Base-by-base conservation (phyloP, 1,284 basidiomycete genomes). In the Termitomyces sp. region DNA sequence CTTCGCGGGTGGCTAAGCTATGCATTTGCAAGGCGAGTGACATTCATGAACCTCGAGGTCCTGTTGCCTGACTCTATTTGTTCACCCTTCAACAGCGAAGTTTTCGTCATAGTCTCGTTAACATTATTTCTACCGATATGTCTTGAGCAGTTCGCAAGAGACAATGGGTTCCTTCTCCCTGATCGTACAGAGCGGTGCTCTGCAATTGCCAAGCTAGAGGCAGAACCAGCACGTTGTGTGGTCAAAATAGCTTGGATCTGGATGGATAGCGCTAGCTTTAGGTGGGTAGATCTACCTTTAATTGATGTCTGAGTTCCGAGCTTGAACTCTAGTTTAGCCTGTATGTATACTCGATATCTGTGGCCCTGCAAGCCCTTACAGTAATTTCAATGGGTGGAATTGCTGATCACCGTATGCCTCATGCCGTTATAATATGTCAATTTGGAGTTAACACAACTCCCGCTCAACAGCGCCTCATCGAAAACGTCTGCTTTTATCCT, bases 381-480 rank as follows among this genome's bases (percentile, higher is more conserved):
- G 92, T 97, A 46, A 93, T 96, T 58, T 93, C 92, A 9, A 88
- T 94, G 77, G 91, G 92, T 15, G 84, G 84, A 12, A 84, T 94
- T 52, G 94, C 94, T 1, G 91, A 97, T 69, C 82, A 89, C 61
- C 83, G 92, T 94, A 65, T 54, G 88, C 76, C 30, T 52, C 34
- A n/a, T 46, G 17, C 41, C 1, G 48, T 48, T 40, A 5, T n/a
- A 47, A 43, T 38, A 9, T 26, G 46, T 43, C 33, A 13, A 2
- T 42, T 4, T 19, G 26, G 17, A 39, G 34, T 47, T 58, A 15
- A 45, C 45, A 55, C 54, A 38, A 45, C 42, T n/a, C 41, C 19
- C n/a, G 34, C n/a, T 36, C 12, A 12, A 50, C 65, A 94, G 92
- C 88, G 0, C 78, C 81, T 4, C 83, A 85, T 63, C 82, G 94